Conservation (phyloP, 1,284 basidiomycete genomes). For the Pisolithus thermaeus region DNA sequence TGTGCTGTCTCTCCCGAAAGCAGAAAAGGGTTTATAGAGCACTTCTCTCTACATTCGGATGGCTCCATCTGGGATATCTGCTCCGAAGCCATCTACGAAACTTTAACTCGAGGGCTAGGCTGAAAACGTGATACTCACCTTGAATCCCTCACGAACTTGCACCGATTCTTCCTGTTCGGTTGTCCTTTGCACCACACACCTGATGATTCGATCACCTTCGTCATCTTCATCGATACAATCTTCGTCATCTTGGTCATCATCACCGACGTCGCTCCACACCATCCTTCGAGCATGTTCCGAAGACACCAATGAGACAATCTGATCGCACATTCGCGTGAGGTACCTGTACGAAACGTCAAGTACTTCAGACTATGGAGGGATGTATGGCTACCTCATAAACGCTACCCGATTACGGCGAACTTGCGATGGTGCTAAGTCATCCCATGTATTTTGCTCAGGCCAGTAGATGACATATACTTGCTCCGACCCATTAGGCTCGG, state of each 20-base stretch:
- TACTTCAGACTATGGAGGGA: background rate
- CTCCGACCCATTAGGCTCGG: constrained; percentile 7
- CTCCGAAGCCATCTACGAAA: constrained; percentile 2
- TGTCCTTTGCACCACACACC: constrained; percentile 47
- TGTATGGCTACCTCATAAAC: constrained; percentile 44
- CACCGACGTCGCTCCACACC: constrained; percentile 32
- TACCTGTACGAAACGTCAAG: constrained; percentile 31
- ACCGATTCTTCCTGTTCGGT: constrained; percentile 50
- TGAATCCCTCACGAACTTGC: constrained; percentile 31
- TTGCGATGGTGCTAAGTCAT: constrained; percentile 38
- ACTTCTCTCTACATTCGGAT: constrained; percentile 11
- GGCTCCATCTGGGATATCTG: constrained; percentile 2
- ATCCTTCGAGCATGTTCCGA: constrained; percentile 34
- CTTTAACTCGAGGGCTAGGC: background rate
- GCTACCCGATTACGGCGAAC: constrained; percentile 45
- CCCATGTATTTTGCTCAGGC: constrained; percentile 54
- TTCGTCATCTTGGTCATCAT: constrained; percentile 19
- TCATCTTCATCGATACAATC: constrained; percentile 31
- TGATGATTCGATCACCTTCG: constrained; percentile 39
- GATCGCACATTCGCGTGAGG: constrained; percentile 46
- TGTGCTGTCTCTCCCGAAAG: constrained; percentile 24
- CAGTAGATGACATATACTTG: constrained; percentile 45
- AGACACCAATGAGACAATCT: constrained; percentile 40
- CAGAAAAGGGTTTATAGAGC: constrained; percentile 14
- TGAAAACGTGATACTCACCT: constrained; percentile 19